Conservation (phyloP, 2,329 filamentous ascomycete species). For the Pseudogymnoascus sp. region DNA sequence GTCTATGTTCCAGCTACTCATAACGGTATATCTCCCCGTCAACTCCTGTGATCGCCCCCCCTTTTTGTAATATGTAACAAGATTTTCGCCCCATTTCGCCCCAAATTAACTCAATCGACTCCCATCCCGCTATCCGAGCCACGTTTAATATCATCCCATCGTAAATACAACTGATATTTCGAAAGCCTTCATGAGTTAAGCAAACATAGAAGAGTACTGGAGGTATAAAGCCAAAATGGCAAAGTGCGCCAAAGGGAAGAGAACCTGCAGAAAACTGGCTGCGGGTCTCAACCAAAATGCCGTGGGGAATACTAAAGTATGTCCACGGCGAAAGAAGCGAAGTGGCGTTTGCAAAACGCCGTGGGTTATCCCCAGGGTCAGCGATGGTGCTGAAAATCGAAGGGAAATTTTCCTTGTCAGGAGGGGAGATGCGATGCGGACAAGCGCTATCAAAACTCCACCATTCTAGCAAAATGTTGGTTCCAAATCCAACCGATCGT, state of each 20-base stretch:
- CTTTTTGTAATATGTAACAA: not conserved
- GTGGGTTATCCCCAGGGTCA: not conserved
- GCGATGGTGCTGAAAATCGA: not conserved
- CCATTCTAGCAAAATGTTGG: conserved; percentile 71
- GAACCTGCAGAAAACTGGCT: not conserved
- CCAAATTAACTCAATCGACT: not conserved
- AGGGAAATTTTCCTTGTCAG: not conserved
- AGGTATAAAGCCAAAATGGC: conserved; percentile 3
- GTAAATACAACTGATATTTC: conserved; percentile 5
- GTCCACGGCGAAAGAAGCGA: not conserved
- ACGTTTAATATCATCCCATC: conserved; percentile 3
- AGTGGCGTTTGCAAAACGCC: not conserved
- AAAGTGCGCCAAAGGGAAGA: conserved; percentile 3
- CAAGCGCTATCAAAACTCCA: not conserved
- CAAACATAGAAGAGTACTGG: conserved; percentile 7
- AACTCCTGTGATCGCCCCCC: not conserved
- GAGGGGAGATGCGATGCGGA: not conserved
- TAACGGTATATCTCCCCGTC: not conserved
- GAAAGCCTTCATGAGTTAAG: conserved; percentile 3
- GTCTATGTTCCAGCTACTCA: not conserved
- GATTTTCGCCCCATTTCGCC: not conserved
- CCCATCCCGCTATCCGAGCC: conserved; percentile 6
- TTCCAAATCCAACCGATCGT: conserved; percentile 98
- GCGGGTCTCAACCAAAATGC: not conserved
- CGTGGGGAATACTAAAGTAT: not conserved